Evolutionary conservation across 768 basidiomycete species (phyloP).

Genomic region (Amanita subjunquillea): DNA sequence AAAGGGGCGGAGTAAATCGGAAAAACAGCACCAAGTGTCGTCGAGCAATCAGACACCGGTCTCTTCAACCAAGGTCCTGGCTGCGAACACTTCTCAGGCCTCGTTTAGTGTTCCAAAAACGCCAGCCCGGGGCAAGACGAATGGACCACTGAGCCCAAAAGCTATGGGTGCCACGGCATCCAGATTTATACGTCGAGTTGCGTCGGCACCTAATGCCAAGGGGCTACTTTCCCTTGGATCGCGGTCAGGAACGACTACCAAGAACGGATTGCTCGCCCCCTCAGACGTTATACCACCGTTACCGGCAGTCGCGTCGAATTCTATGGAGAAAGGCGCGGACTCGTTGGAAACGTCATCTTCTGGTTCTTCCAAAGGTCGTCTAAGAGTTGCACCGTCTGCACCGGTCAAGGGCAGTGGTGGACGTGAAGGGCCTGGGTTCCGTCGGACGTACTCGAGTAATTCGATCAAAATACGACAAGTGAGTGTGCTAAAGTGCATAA

Average conservation of each 20-base stretch:
- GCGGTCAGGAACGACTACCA: constrained; percentile 50
- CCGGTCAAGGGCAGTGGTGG: constrained; percentile 29
- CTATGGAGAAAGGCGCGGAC: constrained; percentile 50
- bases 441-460: constrained; percentile 94
- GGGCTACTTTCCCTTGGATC: constrained; percentile 65
- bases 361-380: constrained; percentile 53
- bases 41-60: constrained; percentile 16
- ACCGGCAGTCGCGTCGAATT: constrained; percentile 35
- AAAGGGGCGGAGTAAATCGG: constrained; percentile 21
- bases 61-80: constrained; percentile 24
- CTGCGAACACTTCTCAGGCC: constrained; percentile 35
- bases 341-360: constrained; percentile 76
- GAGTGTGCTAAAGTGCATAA: constrained; percentile 13
- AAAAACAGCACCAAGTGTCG: constrained; percentile 25
- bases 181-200: constrained; percentile 89
- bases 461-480: constrained; percentile 92
- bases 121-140: constrained; percentile 34
- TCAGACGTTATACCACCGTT: constrained; percentile 48
- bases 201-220: constrained; percentile 95
- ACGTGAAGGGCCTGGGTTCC: constrained; percentile 57
- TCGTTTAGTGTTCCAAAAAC: constrained; percentile 28
- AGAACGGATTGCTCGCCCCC: constrained; percentile 73
- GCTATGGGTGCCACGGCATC: constrained; percentile 66
- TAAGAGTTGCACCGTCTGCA: constrained; percentile 19
- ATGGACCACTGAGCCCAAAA: constrained; percentile 54